A percentile compares a stretch with the other conserved stretches of the same genome.
phyloP scores from a whole-genome alignment of 495 filamentous ascomycete genomes.

The Endocarpon pusillum region DNA sequence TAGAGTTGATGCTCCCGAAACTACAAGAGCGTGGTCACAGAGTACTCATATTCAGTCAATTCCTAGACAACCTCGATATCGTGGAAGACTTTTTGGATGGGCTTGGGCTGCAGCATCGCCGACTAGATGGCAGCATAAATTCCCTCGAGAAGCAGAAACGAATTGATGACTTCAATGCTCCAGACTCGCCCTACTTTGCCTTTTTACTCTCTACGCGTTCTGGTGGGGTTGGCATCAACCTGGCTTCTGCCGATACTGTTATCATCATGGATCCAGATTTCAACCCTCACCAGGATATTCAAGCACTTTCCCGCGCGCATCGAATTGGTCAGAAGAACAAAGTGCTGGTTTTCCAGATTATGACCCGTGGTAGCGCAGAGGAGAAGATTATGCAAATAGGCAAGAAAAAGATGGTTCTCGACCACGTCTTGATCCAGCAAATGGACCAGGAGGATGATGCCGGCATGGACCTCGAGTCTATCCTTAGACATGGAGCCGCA shows the following conservation, averaged over 20 bases:
- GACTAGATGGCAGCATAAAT: conserved; percentile 69
- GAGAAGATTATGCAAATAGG: conserved; percentile 96
- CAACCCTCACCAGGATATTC: conserved; percentile 95
- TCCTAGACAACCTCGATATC: conserved; percentile 73
- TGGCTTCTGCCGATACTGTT: conserved; percentile 93
- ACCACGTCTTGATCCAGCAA: conserved; percentile 81
- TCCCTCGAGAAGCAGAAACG: conserved; percentile 78
- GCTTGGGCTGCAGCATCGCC: conserved; percentile 50
- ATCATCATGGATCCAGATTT: conserved; percentile 98
- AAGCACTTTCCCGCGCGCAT: conserved; percentile 85
- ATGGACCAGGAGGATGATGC: conserved; percentile 67
- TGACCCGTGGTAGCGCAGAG: conserved; percentile 74
- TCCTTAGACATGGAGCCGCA: conserved; percentile 73
- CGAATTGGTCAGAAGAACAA: conserved; percentile 92
- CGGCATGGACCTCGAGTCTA: conserved; percentile 64
- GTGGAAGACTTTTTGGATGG: conserved; percentile 78
- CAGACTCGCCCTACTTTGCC: conserved; percentile 63
- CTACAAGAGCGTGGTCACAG: conserved; percentile 76
- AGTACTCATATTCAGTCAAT: conserved; percentile 92
- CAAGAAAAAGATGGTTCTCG: conserved; percentile 84
- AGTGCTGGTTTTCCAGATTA: conserved; percentile 84
- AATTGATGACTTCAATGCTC: conserved; percentile 86
- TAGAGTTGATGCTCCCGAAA: conserved; percentile 83
- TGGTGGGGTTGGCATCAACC: conserved; percentile 92
- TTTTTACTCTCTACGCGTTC: conserved; percentile 89